Evolutionary conservation across 129 eudicot genomes (phyloP).

Genomic region (Ambrosia artemisiifolia): DNA sequence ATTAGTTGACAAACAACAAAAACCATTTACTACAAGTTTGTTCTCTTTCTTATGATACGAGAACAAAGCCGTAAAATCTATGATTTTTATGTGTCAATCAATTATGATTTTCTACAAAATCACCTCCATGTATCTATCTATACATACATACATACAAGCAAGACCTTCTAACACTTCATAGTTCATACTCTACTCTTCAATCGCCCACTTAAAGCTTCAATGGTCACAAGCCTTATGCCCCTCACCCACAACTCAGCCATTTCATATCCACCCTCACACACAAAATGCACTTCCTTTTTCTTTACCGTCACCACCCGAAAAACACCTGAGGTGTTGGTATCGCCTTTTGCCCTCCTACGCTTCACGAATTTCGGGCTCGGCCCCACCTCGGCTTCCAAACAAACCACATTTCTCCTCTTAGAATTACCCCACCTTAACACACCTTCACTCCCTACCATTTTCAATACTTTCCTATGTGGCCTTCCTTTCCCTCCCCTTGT

Average conservation of each 20-base stretch:
- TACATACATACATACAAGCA: conserved; percentile 13
- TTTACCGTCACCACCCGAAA: conserved; percentile 67
- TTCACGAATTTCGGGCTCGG: conserved; percentile 56
- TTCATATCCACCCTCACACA: conserved; percentile 78
- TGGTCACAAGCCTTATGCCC: conserved; percentile 74
- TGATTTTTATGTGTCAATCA: background rate
- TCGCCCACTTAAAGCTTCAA: conserved; percentile 36
- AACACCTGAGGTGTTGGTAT: conserved; percentile 49
- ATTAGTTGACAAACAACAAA: background rate
- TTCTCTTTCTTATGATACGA: background rate
- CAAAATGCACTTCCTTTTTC: conserved; percentile 92
- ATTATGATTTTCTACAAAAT: background rate
- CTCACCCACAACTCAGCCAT: conserved; percentile 89
- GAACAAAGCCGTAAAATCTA: background rate
- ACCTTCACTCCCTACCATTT: conserved; percentile 53
- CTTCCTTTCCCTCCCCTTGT: conserved; percentile 77
- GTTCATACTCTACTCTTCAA: conserved; percentile 11
- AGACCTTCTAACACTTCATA: conserved; percentile 12
- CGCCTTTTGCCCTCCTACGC: conserved; percentile 59
- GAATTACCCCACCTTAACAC: conserved; percentile 85
- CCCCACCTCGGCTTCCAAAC: conserved; percentile 67
- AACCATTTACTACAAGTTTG: background rate
- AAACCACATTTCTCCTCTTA: conserved; percentile 59
- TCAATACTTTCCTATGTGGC: conserved; percentile 58
- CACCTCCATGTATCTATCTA: background rate